Evolutionary conservation across 2,329 filamentous ascomycete species (phyloP).

Genomic region (Claviceps sp.): DNA sequence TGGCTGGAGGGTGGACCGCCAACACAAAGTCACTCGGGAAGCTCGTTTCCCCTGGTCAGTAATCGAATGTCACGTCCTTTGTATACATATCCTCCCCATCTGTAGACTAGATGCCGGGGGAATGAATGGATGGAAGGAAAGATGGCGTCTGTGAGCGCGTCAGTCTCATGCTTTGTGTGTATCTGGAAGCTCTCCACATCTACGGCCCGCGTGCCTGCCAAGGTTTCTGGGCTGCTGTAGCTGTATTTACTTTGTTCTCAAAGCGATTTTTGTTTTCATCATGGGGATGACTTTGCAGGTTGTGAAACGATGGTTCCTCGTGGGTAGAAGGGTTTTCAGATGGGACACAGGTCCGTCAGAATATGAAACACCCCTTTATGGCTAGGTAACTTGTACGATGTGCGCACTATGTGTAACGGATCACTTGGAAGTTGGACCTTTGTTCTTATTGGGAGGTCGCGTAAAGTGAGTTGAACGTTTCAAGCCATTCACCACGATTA

Average conservation of each 20-base stretch:
- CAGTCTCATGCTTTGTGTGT: background rate
- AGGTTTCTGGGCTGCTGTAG: background rate
- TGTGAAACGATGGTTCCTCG: background rate
- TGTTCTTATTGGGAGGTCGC: constrained; percentile 12
- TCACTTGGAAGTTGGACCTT: background rate
- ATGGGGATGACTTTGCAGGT: background rate
- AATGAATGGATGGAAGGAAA: background rate
- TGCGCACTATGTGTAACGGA: no score
- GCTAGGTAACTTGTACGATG: no score
- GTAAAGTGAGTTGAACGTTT: constrained; percentile 18
- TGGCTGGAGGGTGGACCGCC: constrained; percentile 81
- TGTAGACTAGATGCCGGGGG: constrained; percentile 2
- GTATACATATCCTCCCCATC: constrained; percentile 3
- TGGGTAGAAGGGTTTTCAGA: background rate
- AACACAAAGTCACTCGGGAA: constrained; percentile 64
- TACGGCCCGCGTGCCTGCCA: background rate
- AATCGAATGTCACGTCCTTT: constrained; percentile 22
- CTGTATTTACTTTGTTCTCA: constrained; percentile 5
- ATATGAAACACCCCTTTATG: no score
- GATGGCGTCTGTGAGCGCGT: background rate
- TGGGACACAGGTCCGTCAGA: no score
- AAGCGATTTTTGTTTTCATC: background rate
- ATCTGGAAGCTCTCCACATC: background rate
- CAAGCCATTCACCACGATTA: constrained; percentile 8
- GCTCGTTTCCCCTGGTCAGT: constrained; percentile 82